phyloP scores from a whole-genome alignment of 139 green algal genomes.

The Chlamydomonas applanata region DNA sequence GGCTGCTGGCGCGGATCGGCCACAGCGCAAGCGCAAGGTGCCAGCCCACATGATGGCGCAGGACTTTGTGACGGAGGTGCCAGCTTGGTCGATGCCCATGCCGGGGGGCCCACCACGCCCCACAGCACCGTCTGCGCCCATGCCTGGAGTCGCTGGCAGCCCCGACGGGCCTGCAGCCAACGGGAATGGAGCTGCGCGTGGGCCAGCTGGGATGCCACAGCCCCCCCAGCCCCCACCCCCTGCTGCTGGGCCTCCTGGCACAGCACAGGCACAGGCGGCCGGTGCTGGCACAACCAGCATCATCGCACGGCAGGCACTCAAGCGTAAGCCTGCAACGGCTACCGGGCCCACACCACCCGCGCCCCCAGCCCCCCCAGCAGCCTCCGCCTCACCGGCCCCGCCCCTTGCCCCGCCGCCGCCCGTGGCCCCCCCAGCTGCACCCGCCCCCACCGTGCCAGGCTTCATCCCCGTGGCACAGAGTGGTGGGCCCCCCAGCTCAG shows the following conservation, averaged over 20 bases:
- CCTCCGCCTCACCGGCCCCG: background rate
- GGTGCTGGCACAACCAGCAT: background rate
- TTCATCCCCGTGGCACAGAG: constrained; percentile 1
- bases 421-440: no score
- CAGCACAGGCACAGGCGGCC: background rate
- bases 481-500: no score
- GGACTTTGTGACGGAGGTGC: constrained; percentile 4
- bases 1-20: background rate
- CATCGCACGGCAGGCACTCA: background rate
- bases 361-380: background rate
- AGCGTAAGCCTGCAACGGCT: background rate
- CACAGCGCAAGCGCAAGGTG: constrained; percentile 3
- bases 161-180: background rate
- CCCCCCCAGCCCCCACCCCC: background rate
- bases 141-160: background rate
- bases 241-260: background rate
- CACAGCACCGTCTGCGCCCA: background rate
- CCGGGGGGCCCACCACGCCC: background rate
- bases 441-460: background rate
- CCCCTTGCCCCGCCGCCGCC: background rate
- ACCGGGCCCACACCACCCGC: background rate
- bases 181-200: background rate
- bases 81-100: background rate
- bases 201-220: background rate
- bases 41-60: background rate